Conservation (phyloP, 169 alveolate species). For the Plasmodium vinckei region DNA sequence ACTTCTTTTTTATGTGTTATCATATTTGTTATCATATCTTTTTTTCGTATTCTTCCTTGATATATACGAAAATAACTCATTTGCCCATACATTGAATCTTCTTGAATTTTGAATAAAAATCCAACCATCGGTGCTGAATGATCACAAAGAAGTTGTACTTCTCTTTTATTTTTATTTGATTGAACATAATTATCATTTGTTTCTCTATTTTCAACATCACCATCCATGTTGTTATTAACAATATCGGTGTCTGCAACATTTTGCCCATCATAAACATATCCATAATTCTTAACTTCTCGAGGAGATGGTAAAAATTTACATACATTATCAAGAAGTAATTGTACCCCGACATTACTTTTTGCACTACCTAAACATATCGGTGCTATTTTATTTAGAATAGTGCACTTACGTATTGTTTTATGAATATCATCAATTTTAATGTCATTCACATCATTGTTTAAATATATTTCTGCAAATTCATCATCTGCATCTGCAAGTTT, state of each 20-base stretch:
- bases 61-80: conserved; percentile 94
- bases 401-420: conserved; percentile 84
- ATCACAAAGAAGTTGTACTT: conserved; percentile 75
- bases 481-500: conserved; percentile 94
- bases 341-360: conserved; percentile 95
- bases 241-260: not conserved
- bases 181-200: conserved; percentile 77
- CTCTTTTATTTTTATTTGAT: conserved; percentile 57
- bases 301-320: conserved; percentile 95
- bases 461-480: conserved; percentile 91
- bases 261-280: conserved; percentile 55
- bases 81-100: conserved; percentile 90
- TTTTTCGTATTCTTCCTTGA: conserved; percentile 91
- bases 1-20: conserved; percentile 84
- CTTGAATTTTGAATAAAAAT: conserved; percentile 94
- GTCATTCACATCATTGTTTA: conserved; percentile 85
- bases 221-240: not conserved
- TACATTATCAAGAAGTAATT: conserved; percentile 94
- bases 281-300: conserved; percentile 77
- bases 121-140: conserved; percentile 90
- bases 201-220: not conserved
- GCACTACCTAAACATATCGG: conserved; percentile 98
- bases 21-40: conserved; percentile 85
- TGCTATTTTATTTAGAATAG: conserved; percentile 83
- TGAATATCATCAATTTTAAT: conserved; percentile 77